These are phyloP conservation scores for Setaria viridis DNA, from an alignment of 202 grass and related monocot species.

Conservation along the genomic window DNA sequence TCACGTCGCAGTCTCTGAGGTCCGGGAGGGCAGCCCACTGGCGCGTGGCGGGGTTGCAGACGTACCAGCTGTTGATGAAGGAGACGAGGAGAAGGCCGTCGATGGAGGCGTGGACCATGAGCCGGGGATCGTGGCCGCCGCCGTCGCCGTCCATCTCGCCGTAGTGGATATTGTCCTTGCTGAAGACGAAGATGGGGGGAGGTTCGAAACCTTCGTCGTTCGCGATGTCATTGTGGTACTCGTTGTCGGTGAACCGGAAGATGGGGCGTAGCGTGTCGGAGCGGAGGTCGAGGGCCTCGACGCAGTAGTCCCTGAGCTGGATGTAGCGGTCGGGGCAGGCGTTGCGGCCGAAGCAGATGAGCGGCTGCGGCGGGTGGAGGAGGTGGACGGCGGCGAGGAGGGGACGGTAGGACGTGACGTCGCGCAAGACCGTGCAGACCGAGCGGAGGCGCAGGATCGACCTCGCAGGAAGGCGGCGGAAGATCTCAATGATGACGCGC, in stretches of 20 bases:
- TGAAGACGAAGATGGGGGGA: neutral
- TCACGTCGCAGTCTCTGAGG: neutral
- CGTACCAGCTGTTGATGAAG: neutral
- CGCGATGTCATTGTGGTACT: neutral
- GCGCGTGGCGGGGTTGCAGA: slow-evolving; percentile 39
- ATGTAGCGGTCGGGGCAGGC: neutral
- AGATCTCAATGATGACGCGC: neutral
- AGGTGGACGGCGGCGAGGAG: neutral
- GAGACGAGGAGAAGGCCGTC: slow-evolving; percentile 34
- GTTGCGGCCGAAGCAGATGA: neutral
- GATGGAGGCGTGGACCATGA: slow-evolving; percentile 14
- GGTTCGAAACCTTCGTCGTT: neutral
- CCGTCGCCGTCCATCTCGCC: neutral
- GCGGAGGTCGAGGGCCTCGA: slow-evolving; percentile 26
- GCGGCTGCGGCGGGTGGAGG: neutral
- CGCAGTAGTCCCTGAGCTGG: slow-evolving; percentile 8
- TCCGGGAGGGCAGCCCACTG: neutral
- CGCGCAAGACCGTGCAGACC: slow-evolving; percentile 9
- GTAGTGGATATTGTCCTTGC: neutral
- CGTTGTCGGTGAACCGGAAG: slow-evolving; percentile 1
- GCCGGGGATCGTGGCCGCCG: neutral
- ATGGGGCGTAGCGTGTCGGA: neutral
- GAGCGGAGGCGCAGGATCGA: neutral
- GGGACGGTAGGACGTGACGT: neutral
- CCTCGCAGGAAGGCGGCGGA: neutral